phyloP scores from a whole-genome alignment of 306 rosid species.

The Dryas alaskensis region DNA sequence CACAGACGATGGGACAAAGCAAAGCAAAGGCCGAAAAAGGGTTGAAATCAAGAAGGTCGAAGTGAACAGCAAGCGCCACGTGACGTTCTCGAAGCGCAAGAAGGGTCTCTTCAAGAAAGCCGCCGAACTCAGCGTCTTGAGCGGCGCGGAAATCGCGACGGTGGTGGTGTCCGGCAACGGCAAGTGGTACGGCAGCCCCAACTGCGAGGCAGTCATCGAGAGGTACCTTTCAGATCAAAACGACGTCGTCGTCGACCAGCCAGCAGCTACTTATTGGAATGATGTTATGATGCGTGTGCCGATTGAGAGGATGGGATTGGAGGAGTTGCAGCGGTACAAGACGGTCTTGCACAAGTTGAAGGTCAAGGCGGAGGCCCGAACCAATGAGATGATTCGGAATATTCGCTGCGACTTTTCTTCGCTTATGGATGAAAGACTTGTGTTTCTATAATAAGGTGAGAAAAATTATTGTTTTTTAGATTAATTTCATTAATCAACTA shows the following conservation, averaged over 20 bases:
- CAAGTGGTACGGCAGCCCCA: constrained; percentile 17
- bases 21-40: constrained; percentile 8
- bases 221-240: neutral
- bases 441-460: neutral
- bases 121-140: constrained; percentile 18
- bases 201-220: neutral
- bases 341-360: constrained; percentile 1
- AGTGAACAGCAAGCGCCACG: constrained; percentile 25
- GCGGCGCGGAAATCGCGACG: constrained; percentile 6
- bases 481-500: no score
- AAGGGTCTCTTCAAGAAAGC: constrained; percentile 25
- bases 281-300: neutral
- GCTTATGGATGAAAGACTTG: constrained; percentile 4
- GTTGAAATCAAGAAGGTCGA: constrained; percentile 24
- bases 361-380: constrained; percentile 3
- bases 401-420: neutral
- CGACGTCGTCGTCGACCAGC: neutral
- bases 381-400: neutral
- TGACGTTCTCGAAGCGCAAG: constrained; percentile 33
- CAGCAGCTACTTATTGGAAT: no score
- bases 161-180: constrained; percentile 14
- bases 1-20: neutral
- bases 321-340: neutral
- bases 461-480: no score
- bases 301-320: neutral